These are phyloP conservation scores for Comarum palustre DNA, from an alignment of 306 rosid genomes.

Conservation along the genomic window DNA sequence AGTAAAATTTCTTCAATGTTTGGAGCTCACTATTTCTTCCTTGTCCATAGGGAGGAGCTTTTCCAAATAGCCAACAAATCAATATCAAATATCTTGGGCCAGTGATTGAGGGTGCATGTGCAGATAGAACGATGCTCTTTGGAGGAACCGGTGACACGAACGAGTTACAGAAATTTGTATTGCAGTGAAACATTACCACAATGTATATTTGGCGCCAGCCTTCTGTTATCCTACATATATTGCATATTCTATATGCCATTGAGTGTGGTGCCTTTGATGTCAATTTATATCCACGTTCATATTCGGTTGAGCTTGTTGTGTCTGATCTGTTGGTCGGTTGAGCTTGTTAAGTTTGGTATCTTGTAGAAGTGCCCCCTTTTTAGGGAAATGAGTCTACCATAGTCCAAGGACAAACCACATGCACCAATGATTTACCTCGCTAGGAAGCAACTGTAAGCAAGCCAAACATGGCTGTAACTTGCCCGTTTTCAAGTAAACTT, in stretches of 20 bases:
- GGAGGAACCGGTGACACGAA: background rate
- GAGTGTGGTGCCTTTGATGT: background rate
- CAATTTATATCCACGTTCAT: too few relatives aligned
- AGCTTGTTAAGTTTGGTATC: background rate
- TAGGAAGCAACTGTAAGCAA: background rate
- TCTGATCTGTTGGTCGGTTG: too few relatives aligned
- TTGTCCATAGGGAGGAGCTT: slow-evolving; percentile 67
- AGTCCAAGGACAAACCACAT: background rate
- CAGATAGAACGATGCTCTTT: background rate
- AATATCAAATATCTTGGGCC: slow-evolving; percentile 56
- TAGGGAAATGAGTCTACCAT: background rate
- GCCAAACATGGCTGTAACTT: background rate
- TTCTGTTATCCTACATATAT: background rate
- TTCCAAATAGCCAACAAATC: slow-evolving; percentile 56
- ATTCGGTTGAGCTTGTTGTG: too few relatives aligned
- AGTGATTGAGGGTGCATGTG: slow-evolving; percentile 27
- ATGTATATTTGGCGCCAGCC: background rate
- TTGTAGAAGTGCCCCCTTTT: background rate
- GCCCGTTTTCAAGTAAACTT: background rate
- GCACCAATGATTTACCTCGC: background rate
- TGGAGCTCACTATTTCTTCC: slow-evolving; percentile 14
- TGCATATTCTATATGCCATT: background rate
- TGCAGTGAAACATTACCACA: background rate
- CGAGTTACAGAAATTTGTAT: background rate
- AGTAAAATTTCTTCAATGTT: background rate